Percentiles rank a stretch among this genome's conserved stretches.
Evolutionary conservation across 306 rosid species (phyloP).

Genomic region (Chamaecrista fasciculata): DNA sequence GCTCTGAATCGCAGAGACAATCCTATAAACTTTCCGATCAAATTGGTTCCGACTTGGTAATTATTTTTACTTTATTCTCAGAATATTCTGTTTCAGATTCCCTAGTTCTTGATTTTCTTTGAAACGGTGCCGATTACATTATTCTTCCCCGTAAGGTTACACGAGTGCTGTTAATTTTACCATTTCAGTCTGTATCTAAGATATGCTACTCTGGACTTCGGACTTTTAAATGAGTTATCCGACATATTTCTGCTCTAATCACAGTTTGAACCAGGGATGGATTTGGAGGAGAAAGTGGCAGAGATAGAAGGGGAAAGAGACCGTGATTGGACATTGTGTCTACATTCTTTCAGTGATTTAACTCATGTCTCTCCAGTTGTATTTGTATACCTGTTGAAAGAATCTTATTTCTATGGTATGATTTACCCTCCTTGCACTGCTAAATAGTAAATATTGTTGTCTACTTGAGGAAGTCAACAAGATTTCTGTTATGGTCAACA

Average conservation of each 20-base stretch:
- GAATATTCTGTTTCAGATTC: slow-evolving; percentile 3
- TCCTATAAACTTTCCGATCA: not conserved
- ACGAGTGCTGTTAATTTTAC: not conserved
- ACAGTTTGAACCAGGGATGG: slow-evolving; percentile 46
- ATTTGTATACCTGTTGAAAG: slow-evolving; percentile 77
- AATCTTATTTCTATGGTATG: slow-evolving; percentile 74
- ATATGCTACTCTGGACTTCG: not conserved
- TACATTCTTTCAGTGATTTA: slow-evolving; percentile 70
- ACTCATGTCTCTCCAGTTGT: slow-evolving; percentile 70
- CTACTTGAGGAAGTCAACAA: not conserved
- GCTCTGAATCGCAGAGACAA: not conserved
- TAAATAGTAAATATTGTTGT: slow-evolving; percentile 3
- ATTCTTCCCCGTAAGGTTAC: not conserved
- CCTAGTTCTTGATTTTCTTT: not conserved
- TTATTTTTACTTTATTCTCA: slow-evolving; percentile 19
- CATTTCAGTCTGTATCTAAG: not conserved
- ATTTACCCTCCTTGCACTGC: slow-evolving; percentile 14
- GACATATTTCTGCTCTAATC: not conserved
- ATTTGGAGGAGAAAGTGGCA: slow-evolving; percentile 47
- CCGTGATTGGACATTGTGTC: slow-evolving; percentile 44
- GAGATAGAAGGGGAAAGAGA: slow-evolving; percentile 31
- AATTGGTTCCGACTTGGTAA: slow-evolving; percentile 24
- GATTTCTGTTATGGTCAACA: slow-evolving; percentile 32
- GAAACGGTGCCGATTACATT: not conserved
- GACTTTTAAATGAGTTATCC: not conserved